Percentiles rank a stretch among this genome's conserved stretches.
These are phyloP conservation scores for Ehretia macrophylla DNA, from an alignment of 257 asterid genomes.

Conservation along the genomic window DNA sequence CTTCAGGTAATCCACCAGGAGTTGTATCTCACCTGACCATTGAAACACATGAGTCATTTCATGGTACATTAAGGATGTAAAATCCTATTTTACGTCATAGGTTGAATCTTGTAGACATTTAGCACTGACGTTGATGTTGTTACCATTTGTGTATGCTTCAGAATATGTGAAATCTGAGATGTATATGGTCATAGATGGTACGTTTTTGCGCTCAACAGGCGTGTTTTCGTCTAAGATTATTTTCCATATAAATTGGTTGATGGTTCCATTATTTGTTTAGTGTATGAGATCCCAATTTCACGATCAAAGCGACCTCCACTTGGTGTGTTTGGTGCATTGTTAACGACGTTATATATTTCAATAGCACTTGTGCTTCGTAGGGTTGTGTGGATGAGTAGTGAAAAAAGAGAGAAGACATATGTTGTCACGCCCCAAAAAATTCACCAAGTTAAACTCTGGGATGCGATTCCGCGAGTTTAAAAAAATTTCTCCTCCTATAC, in stretches of 20 bases:
- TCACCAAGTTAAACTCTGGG: no score
- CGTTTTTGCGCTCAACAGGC: background rate
- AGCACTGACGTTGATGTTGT: background rate
- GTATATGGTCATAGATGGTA: background rate
- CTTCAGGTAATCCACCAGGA: slow-evolving; percentile 39
- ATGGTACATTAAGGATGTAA: slow-evolving; percentile 20
- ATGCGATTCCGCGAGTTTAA: no score
- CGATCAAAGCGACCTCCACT: background rate
- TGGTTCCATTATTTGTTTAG: background rate
- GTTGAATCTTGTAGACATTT: background rate
- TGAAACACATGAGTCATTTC: slow-evolving; percentile 45
- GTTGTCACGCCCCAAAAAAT: no score
- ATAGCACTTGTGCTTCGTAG: background rate
- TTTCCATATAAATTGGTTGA: background rate
- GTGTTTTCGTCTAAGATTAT: background rate
- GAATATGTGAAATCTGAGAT: background rate
- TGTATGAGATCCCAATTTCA: background rate
- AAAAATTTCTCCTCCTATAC: no score
- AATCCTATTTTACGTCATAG: background rate
- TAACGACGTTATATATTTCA: background rate
- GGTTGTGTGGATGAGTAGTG: background rate
- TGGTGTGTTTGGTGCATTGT: background rate
- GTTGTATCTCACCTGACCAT: slow-evolving; percentile 29
- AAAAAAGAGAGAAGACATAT: background rate
- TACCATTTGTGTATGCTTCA: background rate